These are phyloP conservation scores for Aspergillus puulaauensis DNA, from an alignment of 2,329 filamentous ascomycete genomes.

Conservation along the genomic window DNA sequence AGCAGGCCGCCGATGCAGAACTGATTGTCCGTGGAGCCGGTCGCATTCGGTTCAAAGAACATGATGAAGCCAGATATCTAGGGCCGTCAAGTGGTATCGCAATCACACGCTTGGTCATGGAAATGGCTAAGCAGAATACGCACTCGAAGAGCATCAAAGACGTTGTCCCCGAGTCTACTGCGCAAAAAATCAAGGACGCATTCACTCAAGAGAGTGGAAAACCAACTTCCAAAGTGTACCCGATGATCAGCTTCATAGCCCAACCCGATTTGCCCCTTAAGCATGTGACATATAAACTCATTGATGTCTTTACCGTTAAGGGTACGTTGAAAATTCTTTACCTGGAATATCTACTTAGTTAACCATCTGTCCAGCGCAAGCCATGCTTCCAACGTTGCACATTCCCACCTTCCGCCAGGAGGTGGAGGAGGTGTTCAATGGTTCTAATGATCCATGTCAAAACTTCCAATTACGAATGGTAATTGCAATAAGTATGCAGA, in stretches of 20 bases:
- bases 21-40: conserved; percentile 85
- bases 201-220: conserved; percentile 64
- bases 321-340: conserved; percentile 49
- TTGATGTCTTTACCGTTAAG: conserved; percentile 84
- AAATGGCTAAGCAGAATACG: conserved; percentile 90
- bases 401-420: conserved; percentile 75
- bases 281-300: conserved; percentile 71
- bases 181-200: conserved; percentile 68
- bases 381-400: conserved; percentile 83
- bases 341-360: conserved; percentile 13
- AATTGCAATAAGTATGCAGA: conserved; percentile 91
- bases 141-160: conserved; percentile 89
- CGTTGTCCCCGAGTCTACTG: conserved; percentile 74
- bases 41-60: conserved; percentile 78
- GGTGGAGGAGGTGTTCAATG: conserved; percentile 76
- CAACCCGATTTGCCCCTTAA: conserved; percentile 73
- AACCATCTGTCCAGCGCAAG: conserved; percentile 63
- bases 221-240: conserved; percentile 77
- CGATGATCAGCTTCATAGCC: conserved; percentile 81
- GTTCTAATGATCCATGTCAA: conserved; percentile 74
- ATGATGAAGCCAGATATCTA: conserved; percentile 85
- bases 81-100: conserved; percentile 94
- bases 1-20: conserved; percentile 69
- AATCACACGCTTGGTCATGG: conserved; percentile 93
- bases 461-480: conserved; percentile 90